Evolutionary conservation across 257 asterid genomes (phyloP), one percentile per base, ranked within the genome.

Genomic region (Gynochthodes officinalis): DNA sequence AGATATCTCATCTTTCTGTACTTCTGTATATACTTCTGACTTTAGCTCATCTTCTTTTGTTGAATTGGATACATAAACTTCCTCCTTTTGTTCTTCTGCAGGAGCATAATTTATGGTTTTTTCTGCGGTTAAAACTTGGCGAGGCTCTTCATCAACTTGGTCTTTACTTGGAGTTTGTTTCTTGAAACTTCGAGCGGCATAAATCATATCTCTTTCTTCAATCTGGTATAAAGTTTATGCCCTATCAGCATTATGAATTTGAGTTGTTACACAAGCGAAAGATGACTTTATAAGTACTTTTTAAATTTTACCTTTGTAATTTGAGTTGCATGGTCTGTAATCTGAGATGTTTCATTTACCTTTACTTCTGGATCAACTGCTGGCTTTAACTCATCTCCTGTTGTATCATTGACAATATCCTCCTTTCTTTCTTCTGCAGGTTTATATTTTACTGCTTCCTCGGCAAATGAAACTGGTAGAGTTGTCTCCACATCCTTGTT

Each of bases 381-480:
- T 64, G 54, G 12, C 16, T 15, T 48, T 37, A n/a, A 64, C n/a
- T 25, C 35, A 64, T 64, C 69, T 37, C 46, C 15, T 18, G 15
- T 37, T 62, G 67, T 37, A 62, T 33, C 67, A n/a, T 62, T 35
- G 71, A 67, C 72, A 39, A n/a, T n/a, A n/a, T n/a, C n/a, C n/a
- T n/a, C n/a, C n/a, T 65, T 60, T 13, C 74, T 35, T 30, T 54
- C 75, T 70, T 16, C 67, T 32, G 23, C 74, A 59, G 40, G 28
- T 23, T 30, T 58, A 75, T 54, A 48, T 40, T 63, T 71, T 70
- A 13, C 64, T 8, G 44, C 9, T 33, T 69, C 63, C 35, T 49
- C 52, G 48, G 30, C 30, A 27, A 21, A 27, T 15, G 66, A 42
- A 61, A 67, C 60, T 50, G 37, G 28, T 1, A 12, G 12, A 13